Base-by-base conservation (phyloP, 768 basidiomycete species). In the Mycena filopes region DNA sequence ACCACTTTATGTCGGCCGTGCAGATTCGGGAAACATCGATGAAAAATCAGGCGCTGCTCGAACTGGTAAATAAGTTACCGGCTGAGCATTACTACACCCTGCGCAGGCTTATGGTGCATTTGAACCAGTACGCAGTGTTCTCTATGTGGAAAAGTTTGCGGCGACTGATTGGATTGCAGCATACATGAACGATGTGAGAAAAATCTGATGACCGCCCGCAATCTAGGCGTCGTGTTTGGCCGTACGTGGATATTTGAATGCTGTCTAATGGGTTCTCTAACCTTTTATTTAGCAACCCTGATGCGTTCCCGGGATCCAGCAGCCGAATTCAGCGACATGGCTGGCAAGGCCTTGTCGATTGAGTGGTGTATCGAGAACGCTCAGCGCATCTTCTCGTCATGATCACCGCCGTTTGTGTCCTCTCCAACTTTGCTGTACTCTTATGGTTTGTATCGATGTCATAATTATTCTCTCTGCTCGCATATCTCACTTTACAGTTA, bases 321-420 rank as follows among this genome's bases (percentile, higher is more conserved):
- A 28, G 88, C 93, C 20, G 98, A 99, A 80, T 98, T 98, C 80
- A 92, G 89, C 72, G 97, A 99, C 77, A 99, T 99, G 94, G 96
- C 94, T 10, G 94, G 95, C 56, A 98, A 97, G 78, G 94, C 97
- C 8, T 85, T 96, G 63, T 88, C 92, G 71, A 84, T 99, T 54
- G 95, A 98, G 77, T 98, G 96, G 92, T 87, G 98, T 68, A 89
- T 99, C 65, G 96, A 98, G 74, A 92, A 97, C 73, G 94, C 94
- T 15, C 84, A 82, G 42, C 76, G 77, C 26, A 79, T 92, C 70
- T 87, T 86, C 73, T 76, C 76, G 26, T 43, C 50, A 36, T 69
- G 55, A 56, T 57, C 26, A 38, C 4, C 33, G 18, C 61, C 29
- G n/a, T n/a, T 56, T 25, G 40, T 65, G 49, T 60, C 33, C 31